Base-by-base conservation (phyloP, 768 basidiomycete genomes). In the Tephrocybe sp. region DNA sequence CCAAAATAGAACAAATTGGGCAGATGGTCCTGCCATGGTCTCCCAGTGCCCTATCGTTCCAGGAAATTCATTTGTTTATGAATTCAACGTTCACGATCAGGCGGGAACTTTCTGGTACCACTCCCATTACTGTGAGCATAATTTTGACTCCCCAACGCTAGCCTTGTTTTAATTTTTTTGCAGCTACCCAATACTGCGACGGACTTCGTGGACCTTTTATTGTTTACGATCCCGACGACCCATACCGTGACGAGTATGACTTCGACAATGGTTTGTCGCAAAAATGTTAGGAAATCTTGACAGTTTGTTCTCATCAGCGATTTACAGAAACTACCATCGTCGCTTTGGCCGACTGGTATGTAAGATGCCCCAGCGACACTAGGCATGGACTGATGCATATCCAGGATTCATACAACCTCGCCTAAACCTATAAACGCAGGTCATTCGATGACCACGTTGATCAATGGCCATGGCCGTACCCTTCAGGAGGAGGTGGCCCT, bases 41-140 rank as follows among this genome's bases (percentile, higher is more conserved):
- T 39, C 46, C 30, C 46, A 47, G 30, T 47, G 46, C 15, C 46
- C 46, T 2, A 47, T 47, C 13, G 27, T 40, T 21, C 38, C 46
- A 4, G 49, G 53, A 1, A 21, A 64, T 24, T 66, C 60, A 2
- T 74, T 73, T 56, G 39, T 63, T 7, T 74, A 74, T 54, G 46
- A 64, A 7, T 70, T 75, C 52, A 16, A 47, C 11, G 58, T 47
- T 2, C 33, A 39, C 8, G 25, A 53, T 37, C 50, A 55, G 24
- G 49, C 45, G 30, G 60, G 63, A 29, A 63, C 60, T 3, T 59
- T 25, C 21, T 59, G 63, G 63, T 64, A 58, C 40, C 60, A 63
- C 36, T 55, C 50, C 1, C 60, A 59, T 44, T 30, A 61, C 9
- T 49, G 52, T 52, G 31, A 21, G 69, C 69, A 29, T 29, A 5